These are phyloP conservation scores for Vigna unguiculata DNA, from an alignment of 306 rosid species.

Conservation along the genomic window DNA sequence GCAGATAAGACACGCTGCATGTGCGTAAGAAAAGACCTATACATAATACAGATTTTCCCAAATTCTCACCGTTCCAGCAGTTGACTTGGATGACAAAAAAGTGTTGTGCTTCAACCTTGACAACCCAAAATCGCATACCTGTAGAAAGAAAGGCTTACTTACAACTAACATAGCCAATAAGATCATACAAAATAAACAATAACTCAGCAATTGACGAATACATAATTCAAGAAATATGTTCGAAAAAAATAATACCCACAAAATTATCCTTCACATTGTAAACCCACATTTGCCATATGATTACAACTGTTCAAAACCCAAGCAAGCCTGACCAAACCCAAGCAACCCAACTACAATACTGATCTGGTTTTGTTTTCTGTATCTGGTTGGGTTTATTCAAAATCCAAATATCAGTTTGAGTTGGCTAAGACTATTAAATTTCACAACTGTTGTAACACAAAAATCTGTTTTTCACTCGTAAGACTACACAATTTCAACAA, in stretches of 20 bases:
- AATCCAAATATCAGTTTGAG: slow-evolving; percentile 19
- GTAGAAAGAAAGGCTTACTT: slow-evolving; percentile 41
- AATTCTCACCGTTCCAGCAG: slow-evolving; percentile 98
- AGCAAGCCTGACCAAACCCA: neutral
- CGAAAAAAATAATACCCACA: neutral
- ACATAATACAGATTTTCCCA: slow-evolving; percentile 29
- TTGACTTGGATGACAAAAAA: slow-evolving; percentile 96
- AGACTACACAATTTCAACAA: neutral
- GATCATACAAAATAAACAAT: neutral
- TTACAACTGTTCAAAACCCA: slow-evolving; percentile 23
- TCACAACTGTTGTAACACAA: slow-evolving; percentile 7
- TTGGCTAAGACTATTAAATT: neutral
- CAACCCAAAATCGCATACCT: slow-evolving; percentile 97
- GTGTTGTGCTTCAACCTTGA: slow-evolving; percentile 99
- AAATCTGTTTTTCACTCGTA: slow-evolving; percentile 2
- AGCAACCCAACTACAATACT: slow-evolving; percentile 14
- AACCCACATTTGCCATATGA: slow-evolving; percentile 3
- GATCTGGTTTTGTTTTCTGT: neutral
- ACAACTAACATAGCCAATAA: neutral
- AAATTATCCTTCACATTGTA: slow-evolving; percentile 17
- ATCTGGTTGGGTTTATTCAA: slow-evolving; percentile 9
- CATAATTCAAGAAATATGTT: slow-evolving; percentile 25
- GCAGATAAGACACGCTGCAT: slow-evolving; percentile 39
- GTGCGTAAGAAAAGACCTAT: slow-evolving; percentile 29
- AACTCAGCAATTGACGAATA: slow-evolving; percentile 12